These are phyloP conservation scores for Calonectria fujianensis DNA, from an alignment of 2,329 filamentous ascomycete species.

Conservation along the genomic window DNA sequence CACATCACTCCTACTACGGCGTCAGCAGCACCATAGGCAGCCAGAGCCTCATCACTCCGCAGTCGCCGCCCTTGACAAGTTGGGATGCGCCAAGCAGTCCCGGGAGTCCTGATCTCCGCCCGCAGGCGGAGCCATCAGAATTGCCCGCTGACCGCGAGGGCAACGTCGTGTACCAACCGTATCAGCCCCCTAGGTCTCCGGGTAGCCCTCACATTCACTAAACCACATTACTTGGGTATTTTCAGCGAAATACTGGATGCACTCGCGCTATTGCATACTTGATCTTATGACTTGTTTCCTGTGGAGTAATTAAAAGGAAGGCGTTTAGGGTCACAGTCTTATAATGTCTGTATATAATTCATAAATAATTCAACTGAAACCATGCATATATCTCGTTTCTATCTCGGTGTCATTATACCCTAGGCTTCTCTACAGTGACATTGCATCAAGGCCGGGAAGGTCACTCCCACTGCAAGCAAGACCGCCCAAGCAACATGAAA, in stretches of 20 bases:
- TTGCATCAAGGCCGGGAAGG: not conserved
- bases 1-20: slow-evolving; percentile 10
- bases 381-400: not conserved
- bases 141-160: not conserved
- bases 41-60: not conserved
- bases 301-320: not conserved
- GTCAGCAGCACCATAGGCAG: slow-evolving; percentile 20
- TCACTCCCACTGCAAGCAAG: no score
- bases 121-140: no score
- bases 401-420: not conserved
- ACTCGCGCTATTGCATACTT: not conserved
- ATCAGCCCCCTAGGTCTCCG: not conserved
- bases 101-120: not conserved
- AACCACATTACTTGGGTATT: not conserved
- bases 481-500: not conserved
- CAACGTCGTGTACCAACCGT: not conserved
- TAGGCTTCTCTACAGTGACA: no score
- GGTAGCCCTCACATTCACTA: not conserved
- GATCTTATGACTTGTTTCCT: not conserved
- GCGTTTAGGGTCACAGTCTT: not conserved
- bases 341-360: not conserved
- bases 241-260: not conserved
- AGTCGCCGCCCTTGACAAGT: not conserved
- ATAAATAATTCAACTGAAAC: not conserved
- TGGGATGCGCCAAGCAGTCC: not conserved